Evolutionary conservation across 108 stramenopile genomes (phyloP), one percentile per base, ranked within the genome.

Genomic region (Heterococcus sp.): DNA sequence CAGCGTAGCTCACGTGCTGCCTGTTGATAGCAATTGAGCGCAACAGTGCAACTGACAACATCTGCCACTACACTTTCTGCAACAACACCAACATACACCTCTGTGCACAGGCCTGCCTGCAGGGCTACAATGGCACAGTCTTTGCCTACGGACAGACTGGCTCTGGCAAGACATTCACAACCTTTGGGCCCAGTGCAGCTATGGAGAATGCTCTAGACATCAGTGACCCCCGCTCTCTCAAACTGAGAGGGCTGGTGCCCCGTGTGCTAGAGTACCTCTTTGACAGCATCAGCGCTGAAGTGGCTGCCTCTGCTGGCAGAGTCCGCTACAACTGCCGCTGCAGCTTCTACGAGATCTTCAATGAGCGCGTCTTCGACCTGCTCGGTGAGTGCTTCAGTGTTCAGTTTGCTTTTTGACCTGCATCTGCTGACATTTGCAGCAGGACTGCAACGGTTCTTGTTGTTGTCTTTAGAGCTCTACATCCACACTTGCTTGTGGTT

Each of bases 281-380:
- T 69, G 83, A 27, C 36, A 79, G 58, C 38, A 83, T 83, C 14
- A 71, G 69, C 32, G 40, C 69, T 21, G 64, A 72, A 38, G 76
- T 78, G n/a, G 69, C 36, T 31, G 37, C 58, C 31, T 37, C 58
- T 26, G 71, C 37, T 0, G 78, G 78, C 29, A 66, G 77, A 38
- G 39, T 84, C 2, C 84, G 37, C 35, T 84, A 85, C 78, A 28
- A 72, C 63, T 85, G 84, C 81, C 72, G 78, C 84, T 86, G 85
- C 78, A 84, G 84, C 0, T 86, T 86, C 79, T 86, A 85, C 81
- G 85, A 86, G 78, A 86, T 86, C 64, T 86, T 85, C 65, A 82
- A 86, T 39, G 85, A 86, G 36, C 74, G 81, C 21, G 84, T 85
- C 26, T 86, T 82, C 32, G 85, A 86, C 66, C 79, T 86, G 30